Evolutionary conservation across 441 rosid genomes (phyloP), one percentile per base, ranked within the genome.

Genomic region (Flueggea neowawraea): DNA sequence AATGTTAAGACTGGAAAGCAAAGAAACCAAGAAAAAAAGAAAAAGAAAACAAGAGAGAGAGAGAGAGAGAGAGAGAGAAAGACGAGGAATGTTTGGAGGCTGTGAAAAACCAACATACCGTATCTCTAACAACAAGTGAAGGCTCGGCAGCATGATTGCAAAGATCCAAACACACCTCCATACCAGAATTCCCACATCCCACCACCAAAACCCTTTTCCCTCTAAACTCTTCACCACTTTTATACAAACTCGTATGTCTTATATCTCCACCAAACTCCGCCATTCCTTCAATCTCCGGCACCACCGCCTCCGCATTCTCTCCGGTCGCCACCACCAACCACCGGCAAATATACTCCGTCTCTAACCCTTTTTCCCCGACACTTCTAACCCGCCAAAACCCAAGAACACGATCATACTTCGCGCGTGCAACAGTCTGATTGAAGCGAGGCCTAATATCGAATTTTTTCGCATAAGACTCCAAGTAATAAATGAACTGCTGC

Each of bases 111-210:
- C 5, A 13, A 58, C 77, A 64, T 49, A 73, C 70, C 63, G 76
- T n/a, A 62, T 71, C 60, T 7, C 76, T 54, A 64, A 68, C 69
- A 2, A 73, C 77, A 66, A 73, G 57, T 15, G 70, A 65, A 17
- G 77, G 77, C 16, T 33, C 28, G 0, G 73, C 77, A 58, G 57
- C 47, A 47, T 69, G 67, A 45, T 73, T 65, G 57, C 68, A 60
- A n/a, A 69, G 77, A 61, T 73, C 73, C 33, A 73, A 68, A 65
- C 73, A 61, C 31, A 73, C 58, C 47, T 73, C 77, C 73, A 65
- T 73, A 58, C 71, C 77, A 4, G 77, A 73, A 57, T 73, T 73
- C 6, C 77, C 77, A 58, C 73, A 69, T 0, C 77, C 77, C 9
- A 65, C 77, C 17, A 73, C 77, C 9, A 73, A 62, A 2, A 69